Base-by-base conservation (phyloP, 2,329 filamentous ascomycete genomes). In the Neoarthrinium moseri region DNA sequence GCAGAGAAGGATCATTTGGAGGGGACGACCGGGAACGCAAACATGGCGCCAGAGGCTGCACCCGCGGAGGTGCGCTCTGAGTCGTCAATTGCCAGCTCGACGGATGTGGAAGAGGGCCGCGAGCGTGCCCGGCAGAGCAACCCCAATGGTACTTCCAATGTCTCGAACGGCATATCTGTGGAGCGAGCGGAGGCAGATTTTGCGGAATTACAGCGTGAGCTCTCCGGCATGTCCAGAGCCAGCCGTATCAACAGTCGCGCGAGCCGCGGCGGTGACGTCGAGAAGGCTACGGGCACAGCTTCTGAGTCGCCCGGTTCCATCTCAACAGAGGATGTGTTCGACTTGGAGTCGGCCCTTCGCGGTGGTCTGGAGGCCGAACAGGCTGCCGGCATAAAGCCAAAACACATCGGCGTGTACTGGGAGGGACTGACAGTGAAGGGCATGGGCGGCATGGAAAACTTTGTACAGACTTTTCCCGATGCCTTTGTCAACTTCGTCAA, bases 341-440 rank as follows among this genome's bases (percentile, higher is more conserved):
- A 95, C 60, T 73, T 96, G 29, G 88, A 95, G 63, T 68, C 74
- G 7, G 83, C 85, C 4, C 71, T 95, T 49, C 80, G 87, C 35
- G 88, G 89, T 3, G 83, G 83, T 45, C 76, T 86, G 46, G 79
- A 77, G 36, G 85, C 89, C 7, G 87, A 90, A 59, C 77, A 80
- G 50, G 82, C 86, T 51, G 87, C 87, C 5, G 90, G 90, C 1
- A 95, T 95, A 65, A 84, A 83, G 49, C 76, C 83, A 5, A 95
- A 95, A 71, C 83, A 86, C 56, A 86, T 91, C 49, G 87, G 88
- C 23, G 87, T 90, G 1, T 79, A 87, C 51, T 95, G 89, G 88
- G 81, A 94, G 44, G 75, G 78, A 15, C 69, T 95, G 39, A 89
- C 86, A 0, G 89, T 94, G 30, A 83, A 80, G 61, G 89, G 89